These are phyloP conservation scores for Claviceps paspali DNA, from an alignment of 2,329 filamentous ascomycete species.

Conservation along the genomic window DNA sequence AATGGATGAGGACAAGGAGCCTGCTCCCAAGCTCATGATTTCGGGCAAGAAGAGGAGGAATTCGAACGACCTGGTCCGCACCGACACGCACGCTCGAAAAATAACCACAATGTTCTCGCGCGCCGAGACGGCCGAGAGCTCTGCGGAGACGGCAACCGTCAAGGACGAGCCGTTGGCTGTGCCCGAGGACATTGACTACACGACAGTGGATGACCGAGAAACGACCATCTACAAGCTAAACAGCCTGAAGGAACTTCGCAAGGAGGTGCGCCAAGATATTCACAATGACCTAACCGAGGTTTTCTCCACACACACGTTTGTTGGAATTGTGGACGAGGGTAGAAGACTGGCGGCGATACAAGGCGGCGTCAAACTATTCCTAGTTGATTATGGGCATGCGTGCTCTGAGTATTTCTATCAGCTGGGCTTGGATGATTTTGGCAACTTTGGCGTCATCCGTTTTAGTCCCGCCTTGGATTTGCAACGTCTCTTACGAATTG, in stretches of 20 bases:
- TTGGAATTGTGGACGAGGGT: conserved; percentile 78
- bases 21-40: conserved; percentile 18
- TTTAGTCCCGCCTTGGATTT: conserved; percentile 65
- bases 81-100: conserved; percentile 76
- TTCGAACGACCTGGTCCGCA: conserved; percentile 71
- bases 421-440: conserved; percentile 84
- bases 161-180: conserved; percentile 20
- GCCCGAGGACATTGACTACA: conserved; percentile 50
- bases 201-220: conserved; percentile 48
- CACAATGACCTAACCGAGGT: conserved; percentile 78
- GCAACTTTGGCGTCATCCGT: conserved; percentile 75
- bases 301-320: conserved; percentile 78
- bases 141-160: background rate
- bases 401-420: conserved; percentile 93
- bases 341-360: conserved; percentile 86
- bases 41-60: conserved; percentile 25
- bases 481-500: conserved; percentile 54
- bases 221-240: conserved; percentile 56
- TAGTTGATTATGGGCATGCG: conserved; percentile 82
- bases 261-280: conserved; percentile 64
- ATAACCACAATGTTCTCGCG: conserved; percentile 84
- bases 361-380: conserved; percentile 77
- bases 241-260: conserved; percentile 75
- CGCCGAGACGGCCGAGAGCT: conserved; percentile 23
- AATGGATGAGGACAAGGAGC: conserved; percentile 14